These are phyloP conservation scores for Pyrenopolyporus hunteri DNA, from an alignment of 495 filamentous ascomycete genomes.

Conservation along the genomic window DNA sequence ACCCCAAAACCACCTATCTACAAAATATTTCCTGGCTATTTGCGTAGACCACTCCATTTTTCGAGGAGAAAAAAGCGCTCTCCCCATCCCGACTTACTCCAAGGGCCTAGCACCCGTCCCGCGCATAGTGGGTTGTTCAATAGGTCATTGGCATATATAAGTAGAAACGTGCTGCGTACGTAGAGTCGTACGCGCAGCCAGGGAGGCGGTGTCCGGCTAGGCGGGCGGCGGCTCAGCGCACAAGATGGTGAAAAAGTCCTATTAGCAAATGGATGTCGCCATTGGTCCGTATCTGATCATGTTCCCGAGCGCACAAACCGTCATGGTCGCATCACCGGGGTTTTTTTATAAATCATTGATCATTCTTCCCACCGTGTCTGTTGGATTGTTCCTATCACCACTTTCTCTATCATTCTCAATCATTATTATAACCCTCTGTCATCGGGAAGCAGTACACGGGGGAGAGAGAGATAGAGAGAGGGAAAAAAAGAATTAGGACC, in stretches of 20 bases:
- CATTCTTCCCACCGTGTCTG: neutral
- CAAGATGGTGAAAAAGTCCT: conserved; percentile 31
- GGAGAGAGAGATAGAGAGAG: too few species aligned
- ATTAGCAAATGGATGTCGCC: conserved; percentile 2
- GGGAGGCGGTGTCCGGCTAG: conserved; percentile 30
- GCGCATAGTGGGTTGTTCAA: too few species aligned
- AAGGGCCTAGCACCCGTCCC: too few species aligned
- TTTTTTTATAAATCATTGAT: conserved; percentile 1
- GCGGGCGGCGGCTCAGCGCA: conserved; percentile 32
- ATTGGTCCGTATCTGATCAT: conserved; percentile 25
- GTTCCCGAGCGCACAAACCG: conserved; percentile 11
- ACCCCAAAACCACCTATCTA: conserved; percentile 29
- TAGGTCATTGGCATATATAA: neutral
- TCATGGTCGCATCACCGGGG: conserved; percentile 14
- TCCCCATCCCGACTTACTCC: conserved; percentile 5
- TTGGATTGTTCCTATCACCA: neutral
- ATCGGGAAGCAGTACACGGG: conserved; percentile 21
- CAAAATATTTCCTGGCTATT: conserved; percentile 22
- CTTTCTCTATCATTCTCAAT: neutral
- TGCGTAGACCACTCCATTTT: conserved; percentile 19
- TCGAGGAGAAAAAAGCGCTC: neutral
- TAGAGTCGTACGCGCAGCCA: conserved; percentile 26
- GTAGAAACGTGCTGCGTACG: neutral
- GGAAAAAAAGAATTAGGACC: too few species aligned
- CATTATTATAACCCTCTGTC: neutral